Evolutionary conservation across 1,139 yeast genomes (phyloP), one percentile per base, ranked within the genome.

Genomic region (Protomyces macrosporus): DNA sequence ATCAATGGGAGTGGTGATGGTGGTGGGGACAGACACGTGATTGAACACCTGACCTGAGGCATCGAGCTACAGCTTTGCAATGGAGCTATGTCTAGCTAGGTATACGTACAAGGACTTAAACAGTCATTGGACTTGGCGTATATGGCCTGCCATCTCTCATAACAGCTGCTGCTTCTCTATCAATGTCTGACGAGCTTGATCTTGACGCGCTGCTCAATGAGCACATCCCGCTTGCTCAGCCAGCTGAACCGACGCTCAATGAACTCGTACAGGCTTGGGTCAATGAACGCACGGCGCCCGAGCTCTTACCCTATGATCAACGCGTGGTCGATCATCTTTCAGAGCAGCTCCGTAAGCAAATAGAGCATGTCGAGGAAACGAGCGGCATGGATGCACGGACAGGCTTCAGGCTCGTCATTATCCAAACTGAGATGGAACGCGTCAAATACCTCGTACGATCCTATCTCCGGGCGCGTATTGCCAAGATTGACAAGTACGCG

Each of bases 401-500:
- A 6, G 53, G 45, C 37, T 76, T 93, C 65, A 87, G 87, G 66
- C 77, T 91, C 53, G 83, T 93, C 79, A 82, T 95, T 23, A 85
- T 91, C 67, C 98, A 93, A 72, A 87, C 96, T 3, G 98, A 93
- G 71, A 80, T 93, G 35, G 98, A 93, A 71, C 77, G 98, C 65
- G 82, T 90, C 57, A 90, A 87, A 70, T 93, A 86, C 72, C 76
- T 93, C 53, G 79, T 91, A 23, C 78, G 98, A 64, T 82, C 90
- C 34, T 91, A 90, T 72, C 78, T 91, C 45, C 80, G 98, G 66
- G 82, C 93, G 2, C 78, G 99, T 65, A 76, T 95, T 56, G 75
- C 81, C 55, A 89, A 88, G 64, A 68, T 75, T n/a, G 97, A 90
- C 75, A 80, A 79, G 67, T 85, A 78, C 74, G 79, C 90, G 30